These are phyloP conservation scores for Neonectria coccinea DNA, from an alignment of 2,329 filamentous ascomycete species.

Conservation along the genomic window DNA sequence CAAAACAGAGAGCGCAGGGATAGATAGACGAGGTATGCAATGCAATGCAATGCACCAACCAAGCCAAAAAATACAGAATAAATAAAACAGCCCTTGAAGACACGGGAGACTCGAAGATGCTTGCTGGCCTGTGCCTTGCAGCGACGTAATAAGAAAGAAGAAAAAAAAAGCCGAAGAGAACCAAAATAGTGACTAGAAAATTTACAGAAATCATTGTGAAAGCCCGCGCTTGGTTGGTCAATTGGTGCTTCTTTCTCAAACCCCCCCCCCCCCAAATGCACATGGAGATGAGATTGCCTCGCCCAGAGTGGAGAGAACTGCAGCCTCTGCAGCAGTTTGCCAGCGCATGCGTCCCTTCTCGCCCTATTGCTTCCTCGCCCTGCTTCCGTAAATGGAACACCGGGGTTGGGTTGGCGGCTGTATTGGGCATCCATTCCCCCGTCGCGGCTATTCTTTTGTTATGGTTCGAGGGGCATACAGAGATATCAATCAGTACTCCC, in stretches of 20 bases:
- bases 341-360: conserved; percentile 1
- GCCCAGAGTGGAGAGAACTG: conserved; percentile 6
- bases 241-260: background rate
- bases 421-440: background rate
- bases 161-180: too few species aligned
- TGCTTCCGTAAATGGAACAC: background rate
- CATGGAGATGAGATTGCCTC: background rate
- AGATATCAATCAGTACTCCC: too few species aligned
- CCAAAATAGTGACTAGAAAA: too few species aligned
- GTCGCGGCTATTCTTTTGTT: background rate
- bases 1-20: conserved; percentile 1
- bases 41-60: background rate
- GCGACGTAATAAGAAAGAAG: background rate
- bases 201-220: too few species aligned
- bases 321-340: conserved; percentile 8
- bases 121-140: background rate
- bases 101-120: background rate
- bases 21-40: background rate
- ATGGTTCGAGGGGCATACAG: too few species aligned
- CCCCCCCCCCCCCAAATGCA: background rate
- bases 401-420: background rate
- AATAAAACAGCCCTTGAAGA: too few species aligned
- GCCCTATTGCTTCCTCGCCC: background rate
- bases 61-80: too few species aligned
- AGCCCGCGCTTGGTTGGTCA: background rate